Base-by-base conservation (phyloP, 176 grass and related monocot genomes). In the Lolium perenne region DNA sequence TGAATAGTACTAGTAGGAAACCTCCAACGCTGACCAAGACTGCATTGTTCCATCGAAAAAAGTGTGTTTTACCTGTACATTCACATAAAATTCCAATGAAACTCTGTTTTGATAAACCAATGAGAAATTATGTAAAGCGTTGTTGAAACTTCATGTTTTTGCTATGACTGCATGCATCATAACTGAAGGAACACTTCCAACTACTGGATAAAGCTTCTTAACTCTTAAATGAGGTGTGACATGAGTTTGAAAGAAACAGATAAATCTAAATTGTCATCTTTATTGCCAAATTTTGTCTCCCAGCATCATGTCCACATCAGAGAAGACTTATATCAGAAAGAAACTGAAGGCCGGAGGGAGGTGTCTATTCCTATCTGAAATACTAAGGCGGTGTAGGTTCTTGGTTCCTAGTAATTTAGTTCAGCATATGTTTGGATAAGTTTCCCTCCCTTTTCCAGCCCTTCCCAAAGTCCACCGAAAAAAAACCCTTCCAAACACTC, bases 11-110 rank as follows among this genome's bases (percentile, higher is more conserved):
- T 21, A 85, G 71, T 38, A 76, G 8, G 49, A 76, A 76, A 76
- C 74, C 74, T 20, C 74, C 74, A 1, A 76, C 49, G 49, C 74
- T 16, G 9, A 76, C 74, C 74, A 76, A 76, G 49, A 55, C 74
- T 76, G 74, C 49, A 55, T 76, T 55, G 74, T 76, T 38, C 22
- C 73, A 32, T 76, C 74, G 74, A 35, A 76, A 76, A 76, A 76
- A 76, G 15, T 76, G 25, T 38, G 49, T 76, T 35, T 76, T 76
- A 76, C 49, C 74, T 76, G 49, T 76, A 55, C 49, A 76, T 20
- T 76, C 25, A 55, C 49, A 76, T 76, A 76, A 35, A 35, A 20
- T 32, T 55, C 16, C 74, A 76, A 20, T 76, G 49, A 74, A 64
- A 74, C 6, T 74, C n/a, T 74, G 49, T 23, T 74, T 71, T 49